Base-by-base conservation (phyloP, 805 yeast species). In the Ascoidea tarda region DNA sequence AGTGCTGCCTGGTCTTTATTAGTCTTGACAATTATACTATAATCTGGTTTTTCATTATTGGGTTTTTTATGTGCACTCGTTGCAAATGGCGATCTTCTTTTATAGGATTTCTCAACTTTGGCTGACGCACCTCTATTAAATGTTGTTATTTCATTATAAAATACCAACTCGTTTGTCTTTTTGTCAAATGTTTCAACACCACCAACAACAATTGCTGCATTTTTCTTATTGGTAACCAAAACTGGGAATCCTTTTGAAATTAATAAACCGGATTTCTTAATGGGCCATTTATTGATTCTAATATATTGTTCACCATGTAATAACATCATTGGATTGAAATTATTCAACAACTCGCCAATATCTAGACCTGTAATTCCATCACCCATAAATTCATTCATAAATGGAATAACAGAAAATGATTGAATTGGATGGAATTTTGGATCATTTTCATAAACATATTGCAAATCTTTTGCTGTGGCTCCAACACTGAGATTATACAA, bases 281-380 rank as follows among this genome's bases (percentile, higher is more conserved):
- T 74, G 54, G 95, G 93, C 73, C 77, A 81, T 66, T 82, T 78
- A 58, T 75, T 74, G 57, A 91, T 66, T 68, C 81, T 88, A 60
- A 90, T 73, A 68, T 85, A 91, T 67, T 91, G 97, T 70, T 91
- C 99, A 55, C 98, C 99, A 66, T 91, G 98, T 59, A 91, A 76
- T 63, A 91, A 75, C 68, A 84, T 75, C 79, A 88, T 83, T 55
- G 93, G 96, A 69, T 87, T 87, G 75, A 87, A 91, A 69, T 87
- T 81, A 54, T 81, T 84, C 59, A 91, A 81, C 48, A 82, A 66
- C 54, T 74, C 71, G 55, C 76, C 70, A 64, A 84, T 78, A 44
- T 84, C 75, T 52, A 79, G 65, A 54, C 77, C 77, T 53, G 80
- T 71, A 60, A 76, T 70, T 50, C 73, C 76, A 49, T 81, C 77